These are phyloP conservation scores for Leishmania gerbilli DNA, from an alignment of 208 protist species.

Conservation along the genomic window DNA sequence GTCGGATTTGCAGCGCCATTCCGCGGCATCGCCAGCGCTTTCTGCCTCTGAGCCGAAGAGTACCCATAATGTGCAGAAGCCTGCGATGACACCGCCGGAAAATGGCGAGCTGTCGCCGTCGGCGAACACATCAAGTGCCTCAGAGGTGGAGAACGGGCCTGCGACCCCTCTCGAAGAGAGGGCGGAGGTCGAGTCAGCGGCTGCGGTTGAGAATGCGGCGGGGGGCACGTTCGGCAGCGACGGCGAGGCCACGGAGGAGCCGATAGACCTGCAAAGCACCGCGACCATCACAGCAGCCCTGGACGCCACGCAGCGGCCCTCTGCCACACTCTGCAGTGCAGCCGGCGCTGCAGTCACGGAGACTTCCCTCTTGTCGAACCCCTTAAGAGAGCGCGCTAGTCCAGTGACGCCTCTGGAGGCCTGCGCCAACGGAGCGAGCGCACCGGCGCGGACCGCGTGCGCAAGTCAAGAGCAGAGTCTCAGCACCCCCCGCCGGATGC, in stretches of 20 bases:
- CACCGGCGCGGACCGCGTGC: neutral
- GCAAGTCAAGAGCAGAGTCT: neutral
- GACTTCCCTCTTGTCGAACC: neutral
- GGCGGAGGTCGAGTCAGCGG: neutral
- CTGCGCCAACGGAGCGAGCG: neutral
- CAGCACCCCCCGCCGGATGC: neutral
- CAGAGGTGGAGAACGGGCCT: neutral
- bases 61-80: neutral
- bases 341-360: neutral
- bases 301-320: neutral
- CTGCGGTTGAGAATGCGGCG: neutral
- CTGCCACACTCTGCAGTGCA: neutral
- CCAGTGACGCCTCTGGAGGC: neutral
- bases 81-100: neutral
- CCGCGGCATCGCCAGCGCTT: neutral
- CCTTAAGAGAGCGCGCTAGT: neutral
- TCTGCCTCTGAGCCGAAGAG: neutral
- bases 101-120: neutral
- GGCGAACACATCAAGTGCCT: neutral
- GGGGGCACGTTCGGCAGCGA: neutral
- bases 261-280: neutral
- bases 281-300: neutral
- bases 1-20: neutral
- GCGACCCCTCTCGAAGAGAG: neutral
- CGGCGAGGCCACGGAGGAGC: neutral